These are phyloP conservation scores for Bolboschoenus planiculmis DNA, from an alignment of 176 grass and related monocot species.

Conservation along the genomic window DNA sequence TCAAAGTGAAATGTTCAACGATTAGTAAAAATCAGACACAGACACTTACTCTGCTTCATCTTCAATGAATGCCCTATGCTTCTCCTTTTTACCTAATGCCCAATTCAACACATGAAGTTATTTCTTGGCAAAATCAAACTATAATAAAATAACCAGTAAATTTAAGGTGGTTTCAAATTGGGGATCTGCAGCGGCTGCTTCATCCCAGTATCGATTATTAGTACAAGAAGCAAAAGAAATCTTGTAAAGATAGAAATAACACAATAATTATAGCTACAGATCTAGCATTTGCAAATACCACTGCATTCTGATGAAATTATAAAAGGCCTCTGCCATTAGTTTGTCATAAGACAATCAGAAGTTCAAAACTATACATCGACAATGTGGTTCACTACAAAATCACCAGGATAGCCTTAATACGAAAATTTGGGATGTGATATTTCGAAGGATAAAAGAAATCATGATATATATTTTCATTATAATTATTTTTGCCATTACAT, in stretches of 20 bases:
- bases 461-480: background rate
- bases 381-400: background rate
- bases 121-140: background rate
- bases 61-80: constrained; percentile 53
- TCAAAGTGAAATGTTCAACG: background rate
- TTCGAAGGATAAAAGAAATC: background rate
- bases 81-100: constrained; percentile 44
- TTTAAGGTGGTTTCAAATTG: background rate
- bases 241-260: background rate
- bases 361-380: background rate
- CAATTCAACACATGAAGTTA: background rate
- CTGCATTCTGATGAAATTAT: background rate
- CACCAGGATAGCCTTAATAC: background rate
- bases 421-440: background rate
- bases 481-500: background rate
- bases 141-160: background rate
- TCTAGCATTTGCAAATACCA: background rate
- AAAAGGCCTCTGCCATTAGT: background rate
- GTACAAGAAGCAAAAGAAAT: background rate
- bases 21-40: background rate
- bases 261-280: background rate
- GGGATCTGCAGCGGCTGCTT: background rate
- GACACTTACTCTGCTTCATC: constrained; percentile 71
- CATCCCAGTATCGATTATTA: background rate
- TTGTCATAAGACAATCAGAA: background rate